A percentile compares a stretch with the other conserved stretches of the same genome.
Evolutionary conservation across 352 stramenopile genomes (phyloP).

Genomic region (Phytophthora macrochlamydospora): DNA sequence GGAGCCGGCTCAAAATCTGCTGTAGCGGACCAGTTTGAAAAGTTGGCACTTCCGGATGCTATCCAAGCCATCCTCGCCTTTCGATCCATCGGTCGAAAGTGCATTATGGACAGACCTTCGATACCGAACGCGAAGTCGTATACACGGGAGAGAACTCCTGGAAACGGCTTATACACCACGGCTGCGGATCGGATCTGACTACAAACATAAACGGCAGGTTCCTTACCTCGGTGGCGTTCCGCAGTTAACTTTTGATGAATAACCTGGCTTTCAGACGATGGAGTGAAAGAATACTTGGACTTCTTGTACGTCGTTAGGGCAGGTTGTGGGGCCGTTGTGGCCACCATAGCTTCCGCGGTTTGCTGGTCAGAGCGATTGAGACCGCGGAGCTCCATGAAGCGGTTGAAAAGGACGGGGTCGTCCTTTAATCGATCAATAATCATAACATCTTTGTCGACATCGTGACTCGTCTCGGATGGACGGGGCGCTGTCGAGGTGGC

Average conservation of each 20-base stretch:
- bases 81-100: constrained; percentile 3
- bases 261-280: neutral
- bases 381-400: neutral
- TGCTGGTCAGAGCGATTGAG: neutral
- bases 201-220: constrained; percentile 1
- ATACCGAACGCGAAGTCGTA: neutral
- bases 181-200: neutral
- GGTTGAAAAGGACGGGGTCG: neutral
- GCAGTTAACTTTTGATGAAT: neutral
- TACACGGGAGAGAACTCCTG: neutral
- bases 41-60: neutral
- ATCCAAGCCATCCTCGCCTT: neutral
- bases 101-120: constrained; percentile 1
- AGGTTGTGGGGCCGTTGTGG: neutral
- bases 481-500: neutral
- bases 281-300: constrained; percentile 1
- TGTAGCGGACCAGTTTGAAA: constrained; percentile 2
- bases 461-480: neutral
- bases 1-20: neutral
- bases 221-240: neutral
- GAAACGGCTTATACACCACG: constrained; percentile 2
- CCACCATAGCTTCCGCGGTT: neutral
- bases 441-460: neutral
- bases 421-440: neutral
- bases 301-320: neutral